phyloP scores from a whole-genome alignment of 768 basidiomycete genomes.

The Suillus alpinus region DNA sequence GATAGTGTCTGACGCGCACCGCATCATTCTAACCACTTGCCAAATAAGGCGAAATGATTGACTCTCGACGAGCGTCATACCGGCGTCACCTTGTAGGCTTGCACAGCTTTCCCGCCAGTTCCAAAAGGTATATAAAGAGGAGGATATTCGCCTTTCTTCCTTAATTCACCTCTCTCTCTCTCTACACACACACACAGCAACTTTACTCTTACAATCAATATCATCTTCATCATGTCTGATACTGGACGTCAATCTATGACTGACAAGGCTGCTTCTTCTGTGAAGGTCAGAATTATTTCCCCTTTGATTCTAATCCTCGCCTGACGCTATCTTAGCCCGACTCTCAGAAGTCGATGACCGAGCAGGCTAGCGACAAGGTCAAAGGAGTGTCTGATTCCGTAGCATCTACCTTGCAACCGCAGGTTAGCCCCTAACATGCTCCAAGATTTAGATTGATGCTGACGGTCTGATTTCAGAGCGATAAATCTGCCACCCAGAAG shows the following conservation, averaged over 20 bases:
- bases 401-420: conserved; percentile 48
- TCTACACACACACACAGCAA: not conserved
- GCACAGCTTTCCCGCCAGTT: not conserved
- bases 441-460: not conserved
- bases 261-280: conserved; percentile 49
- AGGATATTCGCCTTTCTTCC: not conserved
- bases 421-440: conserved; percentile 25
- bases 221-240: conserved; percentile 48
- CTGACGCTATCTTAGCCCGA: conserved; percentile 42
- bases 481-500: conserved; percentile 53
- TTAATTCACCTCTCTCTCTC: not conserved
- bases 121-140: conserved; percentile 8
- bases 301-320: too few relatives aligned
- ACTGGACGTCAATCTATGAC: conserved; percentile 54
- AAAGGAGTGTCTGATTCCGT: conserved; percentile 48
- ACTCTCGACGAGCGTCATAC: conserved; percentile 3
- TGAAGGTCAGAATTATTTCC: conserved; percentile 39
- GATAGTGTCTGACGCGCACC: too few relatives aligned
- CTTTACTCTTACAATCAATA: not conserved
- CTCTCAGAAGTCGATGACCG: conserved; percentile 52
- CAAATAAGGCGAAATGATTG: conserved; percentile 1
- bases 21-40: not conserved
- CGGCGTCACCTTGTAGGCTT: conserved; percentile 5
- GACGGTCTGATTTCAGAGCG: conserved; percentile 29
- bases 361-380: conserved; percentile 47